Evolutionary conservation across 805 yeast species (phyloP), one percentile per base, ranked within the genome.

Genomic region (Saccharomycopsis guyanensis): DNA sequence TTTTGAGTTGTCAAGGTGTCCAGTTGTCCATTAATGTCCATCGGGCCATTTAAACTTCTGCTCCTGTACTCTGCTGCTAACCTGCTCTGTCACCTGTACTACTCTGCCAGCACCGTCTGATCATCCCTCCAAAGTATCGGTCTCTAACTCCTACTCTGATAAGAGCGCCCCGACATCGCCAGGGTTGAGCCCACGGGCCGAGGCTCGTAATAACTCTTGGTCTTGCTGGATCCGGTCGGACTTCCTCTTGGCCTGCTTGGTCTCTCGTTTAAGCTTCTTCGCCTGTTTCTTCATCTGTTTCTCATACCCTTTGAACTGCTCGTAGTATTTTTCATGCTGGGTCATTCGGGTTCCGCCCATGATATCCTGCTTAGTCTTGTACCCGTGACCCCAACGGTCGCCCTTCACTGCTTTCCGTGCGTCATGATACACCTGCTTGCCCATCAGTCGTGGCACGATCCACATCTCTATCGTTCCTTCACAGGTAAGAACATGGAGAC

Each of bases 321-420:
- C 37, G 10, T 6, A 5, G 20, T 33, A 33, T 15, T 33, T 33
- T 15, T 33, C 37, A 8, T 6, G 20, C 20, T 33, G 37, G 6
- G 37, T 33, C 20, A 8, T 8, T 8, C 20, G 5, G 20, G 18
- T 10, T 5, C 18, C 18, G 7, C 69, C 66, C 18, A 39, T 41
- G 6, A 50, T 23, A 40, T 59, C 59, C 2, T 65, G 55, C 24
- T 69, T 71, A 2, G 76, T 68, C 59, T 82, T 83, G 2, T 80
- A 80, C 31, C 73, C 84, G 34, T 80, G 62, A 0, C 84, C 81
- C 98, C 97, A 93, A 43, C 81, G 64, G 60, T 93, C 98, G 19
- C 96, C 96, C 58, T 76, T 75, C n/a, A 63, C 63, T 0, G 86
- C 76, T 61, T 93, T 91, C 46, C 97, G 72, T 0, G 96, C 96